A percentile compares a stretch with the other conserved stretches of the same genome.
phyloP scores from a whole-genome alignment of 225 moss, liverwort and hornwort species.

The Bryum argenteum region DNA sequence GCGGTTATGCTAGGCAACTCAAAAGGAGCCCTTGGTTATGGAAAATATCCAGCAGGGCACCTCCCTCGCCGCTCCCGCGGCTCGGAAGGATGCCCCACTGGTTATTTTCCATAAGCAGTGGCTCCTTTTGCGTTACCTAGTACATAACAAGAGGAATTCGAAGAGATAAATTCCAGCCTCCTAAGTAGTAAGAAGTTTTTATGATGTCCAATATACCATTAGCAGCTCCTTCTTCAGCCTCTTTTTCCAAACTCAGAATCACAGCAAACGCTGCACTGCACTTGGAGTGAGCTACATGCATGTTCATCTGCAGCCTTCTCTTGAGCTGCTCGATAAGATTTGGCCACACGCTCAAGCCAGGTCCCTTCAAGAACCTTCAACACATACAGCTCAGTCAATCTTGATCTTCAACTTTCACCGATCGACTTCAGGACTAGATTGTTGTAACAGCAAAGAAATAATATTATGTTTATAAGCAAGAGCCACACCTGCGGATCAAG shows the following conservation, averaged over 20 bases:
- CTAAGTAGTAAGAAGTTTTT: not conserved
- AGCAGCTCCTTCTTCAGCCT: slow-evolving; percentile 63
- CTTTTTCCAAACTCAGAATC: slow-evolving; percentile 86
- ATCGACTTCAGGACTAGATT: no score
- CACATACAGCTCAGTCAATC: slow-evolving; percentile 17
- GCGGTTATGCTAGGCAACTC: no score
- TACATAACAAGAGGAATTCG: slow-evolving; percentile 2
- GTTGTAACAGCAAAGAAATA: not conserved
- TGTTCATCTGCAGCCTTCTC: slow-evolving; percentile 75
- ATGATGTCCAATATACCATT: slow-evolving; percentile 48
- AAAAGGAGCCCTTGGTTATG: no score
- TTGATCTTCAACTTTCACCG: not conserved
- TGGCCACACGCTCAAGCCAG: slow-evolving; percentile 72
- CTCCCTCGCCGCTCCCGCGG: no score
- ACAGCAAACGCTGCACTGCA: slow-evolving; percentile 76
- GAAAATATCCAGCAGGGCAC: no score
- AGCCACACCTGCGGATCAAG: slow-evolving; percentile 55
- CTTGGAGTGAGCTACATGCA: slow-evolving; percentile 73
- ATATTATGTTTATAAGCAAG: slow-evolving; percentile 10
- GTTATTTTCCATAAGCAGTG: no score
- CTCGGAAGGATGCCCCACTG: no score
- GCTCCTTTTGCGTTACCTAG: no score
- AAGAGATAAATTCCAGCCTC: not conserved
- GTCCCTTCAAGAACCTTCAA: slow-evolving; percentile 67
- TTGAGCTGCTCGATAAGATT: slow-evolving; percentile 79